Evolutionary conservation across 2,329 filamentous ascomycete species (phyloP).

Genomic region (Mycogone perniciosa): DNA sequence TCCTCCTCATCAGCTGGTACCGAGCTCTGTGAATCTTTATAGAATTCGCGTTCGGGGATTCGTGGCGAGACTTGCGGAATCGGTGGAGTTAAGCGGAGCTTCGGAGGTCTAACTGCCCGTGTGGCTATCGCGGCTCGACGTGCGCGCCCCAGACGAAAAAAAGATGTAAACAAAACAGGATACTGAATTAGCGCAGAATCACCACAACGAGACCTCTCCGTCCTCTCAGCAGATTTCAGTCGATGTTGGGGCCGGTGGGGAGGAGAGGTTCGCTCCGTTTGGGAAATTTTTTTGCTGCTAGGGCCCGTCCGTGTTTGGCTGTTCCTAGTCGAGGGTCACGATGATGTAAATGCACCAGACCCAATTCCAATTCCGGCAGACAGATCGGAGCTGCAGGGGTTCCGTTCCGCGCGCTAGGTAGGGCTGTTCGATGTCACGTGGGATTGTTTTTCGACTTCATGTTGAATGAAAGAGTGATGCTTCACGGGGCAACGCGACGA

Average conservation of each 20-base stretch:
- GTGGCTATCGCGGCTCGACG: background rate
- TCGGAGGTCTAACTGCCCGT: slow-evolving; percentile 10
- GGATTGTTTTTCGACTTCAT: background rate
- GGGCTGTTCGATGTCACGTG: slow-evolving; percentile 6
- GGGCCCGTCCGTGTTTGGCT: background rate
- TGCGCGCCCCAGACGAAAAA: background rate
- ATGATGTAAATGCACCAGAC: slow-evolving; percentile 11
- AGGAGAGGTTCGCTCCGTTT: background rate
- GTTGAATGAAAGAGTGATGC: background rate
- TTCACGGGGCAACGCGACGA: too few relatives aligned
- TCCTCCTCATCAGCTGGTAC: too few relatives aligned
- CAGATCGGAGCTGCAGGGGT: slow-evolving; percentile 3
- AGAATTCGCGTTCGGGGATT: background rate
- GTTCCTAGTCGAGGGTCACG: background rate
- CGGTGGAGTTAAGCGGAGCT: slow-evolving; percentile 11
- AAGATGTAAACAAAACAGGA: too few relatives aligned
- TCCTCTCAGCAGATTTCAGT: background rate
- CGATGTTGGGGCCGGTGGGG: background rate
- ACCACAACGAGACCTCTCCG: too few relatives aligned
- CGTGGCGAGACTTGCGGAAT: slow-evolving; percentile 9
- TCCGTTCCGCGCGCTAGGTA: slow-evolving; percentile 4
- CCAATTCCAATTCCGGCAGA: slow-evolving; percentile 2
- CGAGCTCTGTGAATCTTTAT: background rate
- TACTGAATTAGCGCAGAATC: too few relatives aligned
- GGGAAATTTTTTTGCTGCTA: slow-evolving; percentile 1